Evolutionary conservation across 345 rosid genomes (phyloP), one percentile per base, ranked within the genome.

Genomic region (Rhodamnia argentea): DNA sequence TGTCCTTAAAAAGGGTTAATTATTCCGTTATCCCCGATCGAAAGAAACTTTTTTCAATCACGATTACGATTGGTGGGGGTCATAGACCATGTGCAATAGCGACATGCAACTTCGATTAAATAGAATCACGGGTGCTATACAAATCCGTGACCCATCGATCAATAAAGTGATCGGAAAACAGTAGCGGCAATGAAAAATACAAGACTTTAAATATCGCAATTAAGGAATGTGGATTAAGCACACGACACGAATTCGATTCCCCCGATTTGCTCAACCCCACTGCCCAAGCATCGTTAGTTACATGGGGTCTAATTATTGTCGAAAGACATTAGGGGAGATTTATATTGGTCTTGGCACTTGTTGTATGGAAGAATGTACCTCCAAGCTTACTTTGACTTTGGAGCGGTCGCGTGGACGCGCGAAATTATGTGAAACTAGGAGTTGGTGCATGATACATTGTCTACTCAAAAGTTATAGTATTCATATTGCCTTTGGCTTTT

Each of bases 41-140:
- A 37, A 70, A 70, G 0, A 70, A 37, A 37, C 3, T 1, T 64
- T 64, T 64, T 32, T 29, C 13, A 4, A 29, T 16, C 81, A 9
- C 0, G 1, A 13, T 37, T 37, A 32, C 5, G 81, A 0, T 37
- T 18, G 81, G 26, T 0, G 7, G 13, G 7, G 13, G 47, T 37
- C 0, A 18, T 10, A 70, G 13, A 70, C 7, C 26, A 37, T 0
- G 0, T 4, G 37, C 4, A 0, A 37, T 37, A 18, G 7, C 0
- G 4, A 4, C 47, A 37, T 4, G 26, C 81, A 37, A 70, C 3
- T 70, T 37, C 37, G 26, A 70, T 8, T 64, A 37, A 18, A 18
- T 20, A 70, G 81, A 18, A 70, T 18, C 1, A 27, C 37, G 26
- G 4, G 26, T 2, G 26, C 37, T 0, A 37, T 18, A 16, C 7